Percentiles rank a stretch among this genome's conserved stretches.
Evolutionary conservation across 1,139 yeast species (phyloP).

Genomic region (Taphrina populina): DNA sequence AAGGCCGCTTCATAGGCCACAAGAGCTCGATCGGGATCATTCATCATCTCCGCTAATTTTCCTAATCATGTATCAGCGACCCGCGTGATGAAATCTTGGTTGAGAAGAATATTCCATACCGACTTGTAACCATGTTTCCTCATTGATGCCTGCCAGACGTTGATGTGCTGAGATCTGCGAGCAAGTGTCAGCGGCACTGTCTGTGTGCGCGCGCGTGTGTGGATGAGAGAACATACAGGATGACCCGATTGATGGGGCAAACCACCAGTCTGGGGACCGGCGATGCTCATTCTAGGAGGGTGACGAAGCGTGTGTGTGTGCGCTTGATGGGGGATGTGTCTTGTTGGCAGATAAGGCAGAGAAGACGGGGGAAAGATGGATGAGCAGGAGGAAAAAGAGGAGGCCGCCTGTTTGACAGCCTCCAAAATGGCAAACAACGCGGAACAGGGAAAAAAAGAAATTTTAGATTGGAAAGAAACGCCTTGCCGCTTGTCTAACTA

Average conservation of each 20-base stretch:
- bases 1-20: conserved; percentile 87
- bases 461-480: too few species aligned
- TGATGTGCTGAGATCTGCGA: conserved; percentile 48
- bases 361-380: not conserved
- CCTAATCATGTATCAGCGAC: conserved; percentile 47
- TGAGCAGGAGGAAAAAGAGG: not conserved
- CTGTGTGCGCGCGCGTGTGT: not conserved
- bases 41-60: conserved; percentile 82
- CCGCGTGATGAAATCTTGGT: not conserved
- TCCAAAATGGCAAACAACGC: too few species aligned
- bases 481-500: too few species aligned
- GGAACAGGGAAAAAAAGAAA: too few species aligned
- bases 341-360: too few species aligned
- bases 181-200: not conserved
- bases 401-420: too few species aligned
- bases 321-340: too few species aligned
- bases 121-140: conserved; percentile 90
- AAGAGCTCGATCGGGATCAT: conserved; percentile 85
- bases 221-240: not conserved
- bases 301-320: not conserved
- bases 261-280: conserved; percentile 5
- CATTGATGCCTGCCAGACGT: conserved; percentile 56
- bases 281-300: conserved; percentile 5
- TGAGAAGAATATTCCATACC: conserved; percentile 38
- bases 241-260: conserved; percentile 6